These are phyloP conservation scores for Yarrowia osloensis DNA, from an alignment of 805 yeast species.

Conservation along the genomic window DNA sequence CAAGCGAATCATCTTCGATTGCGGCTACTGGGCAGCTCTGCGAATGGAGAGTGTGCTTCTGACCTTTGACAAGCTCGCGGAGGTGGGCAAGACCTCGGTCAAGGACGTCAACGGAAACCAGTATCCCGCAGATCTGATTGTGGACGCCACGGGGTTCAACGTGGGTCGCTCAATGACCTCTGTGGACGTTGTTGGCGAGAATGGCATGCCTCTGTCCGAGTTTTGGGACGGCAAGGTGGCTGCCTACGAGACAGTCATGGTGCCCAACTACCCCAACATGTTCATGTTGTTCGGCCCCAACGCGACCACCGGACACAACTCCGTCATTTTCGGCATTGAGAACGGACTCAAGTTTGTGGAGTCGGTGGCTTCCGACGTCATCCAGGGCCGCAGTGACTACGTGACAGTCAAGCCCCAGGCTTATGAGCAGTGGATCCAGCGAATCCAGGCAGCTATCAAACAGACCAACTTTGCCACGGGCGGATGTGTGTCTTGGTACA, in stretches of 20 bases:
- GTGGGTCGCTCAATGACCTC: slow-evolving; percentile 22
- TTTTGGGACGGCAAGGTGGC: slow-evolving; percentile 24
- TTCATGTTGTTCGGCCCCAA: slow-evolving; percentile 34
- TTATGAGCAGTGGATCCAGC: slow-evolving; percentile 32
- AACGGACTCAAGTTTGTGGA: slow-evolving; percentile 33
- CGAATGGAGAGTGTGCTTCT: slow-evolving; percentile 30
- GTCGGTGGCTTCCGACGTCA: slow-evolving; percentile 27
- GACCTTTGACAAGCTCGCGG: slow-evolving; percentile 30
- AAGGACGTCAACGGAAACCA: slow-evolving; percentile 32
- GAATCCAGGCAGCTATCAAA: slow-evolving; percentile 25
- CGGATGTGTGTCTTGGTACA: slow-evolving; percentile 35
- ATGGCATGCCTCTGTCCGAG: slow-evolving; percentile 22
- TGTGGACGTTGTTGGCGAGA: slow-evolving; percentile 26
- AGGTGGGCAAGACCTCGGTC: slow-evolving; percentile 31
- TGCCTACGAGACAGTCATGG: slow-evolving; percentile 34
- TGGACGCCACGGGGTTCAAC: slow-evolving; percentile 35
- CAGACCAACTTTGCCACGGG: slow-evolving; percentile 31
- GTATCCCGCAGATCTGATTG: slow-evolving; percentile 34
- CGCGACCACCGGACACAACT: slow-evolving; percentile 34
- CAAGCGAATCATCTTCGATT: slow-evolving; percentile 33
- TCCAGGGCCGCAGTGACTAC: slow-evolving; percentile 28
- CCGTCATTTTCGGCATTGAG: slow-evolving; percentile 33
- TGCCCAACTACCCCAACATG: slow-evolving; percentile 34
- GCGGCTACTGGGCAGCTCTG: slow-evolving; percentile 33
- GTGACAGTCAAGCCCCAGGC: slow-evolving; percentile 33